These are phyloP conservation scores for Tranzscheliella williamsii DNA, from an alignment of 1,284 basidiomycete genomes.

Conservation along the genomic window DNA sequence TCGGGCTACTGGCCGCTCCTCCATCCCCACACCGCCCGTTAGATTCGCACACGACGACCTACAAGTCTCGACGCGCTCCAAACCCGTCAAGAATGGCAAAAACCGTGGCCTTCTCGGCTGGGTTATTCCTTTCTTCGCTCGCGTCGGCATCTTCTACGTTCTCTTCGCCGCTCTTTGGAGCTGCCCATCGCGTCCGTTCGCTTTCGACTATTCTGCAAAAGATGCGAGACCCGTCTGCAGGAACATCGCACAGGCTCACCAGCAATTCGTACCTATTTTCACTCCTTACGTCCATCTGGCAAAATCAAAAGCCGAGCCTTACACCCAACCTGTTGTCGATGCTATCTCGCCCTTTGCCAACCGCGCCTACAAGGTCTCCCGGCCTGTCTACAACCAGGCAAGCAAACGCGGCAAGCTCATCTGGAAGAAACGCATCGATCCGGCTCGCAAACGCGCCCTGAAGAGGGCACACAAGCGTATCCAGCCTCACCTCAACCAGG, in stretches of 20 bases:
- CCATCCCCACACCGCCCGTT: slow-evolving; percentile 30
- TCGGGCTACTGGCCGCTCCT: slow-evolving; percentile 16
- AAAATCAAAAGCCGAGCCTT: slow-evolving; percentile 43
- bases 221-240: slow-evolving; percentile 51
- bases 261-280: slow-evolving; percentile 44
- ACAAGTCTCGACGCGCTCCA: not conserved
- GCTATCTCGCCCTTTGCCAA: slow-evolving; percentile 35
- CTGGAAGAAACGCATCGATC: slow-evolving; percentile 52
- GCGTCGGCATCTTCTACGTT: slow-evolving; percentile 40
- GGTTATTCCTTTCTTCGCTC: slow-evolving; percentile 26
- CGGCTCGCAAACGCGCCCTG: slow-evolving; percentile 36
- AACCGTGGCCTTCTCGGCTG: slow-evolving; percentile 25
- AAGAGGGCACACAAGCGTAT: slow-evolving; percentile 41
- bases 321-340: slow-evolving; percentile 44
- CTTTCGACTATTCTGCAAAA: slow-evolving; percentile 48
- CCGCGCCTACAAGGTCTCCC: slow-evolving; percentile 27
- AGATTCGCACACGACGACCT: slow-evolving; percentile 7
- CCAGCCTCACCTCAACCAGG: slow-evolving; percentile 46
- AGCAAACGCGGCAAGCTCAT: slow-evolving; percentile 35
- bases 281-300: slow-evolving; percentile 31
- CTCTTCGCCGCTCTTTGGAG: slow-evolving; percentile 49
- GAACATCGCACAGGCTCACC: slow-evolving; percentile 45
- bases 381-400: slow-evolving; percentile 38
- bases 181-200: slow-evolving; percentile 51
- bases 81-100: slow-evolving; percentile 2